Base-by-base conservation (phyloP, 805 yeast genomes). In the Kodamaea neixiangensis region DNA sequence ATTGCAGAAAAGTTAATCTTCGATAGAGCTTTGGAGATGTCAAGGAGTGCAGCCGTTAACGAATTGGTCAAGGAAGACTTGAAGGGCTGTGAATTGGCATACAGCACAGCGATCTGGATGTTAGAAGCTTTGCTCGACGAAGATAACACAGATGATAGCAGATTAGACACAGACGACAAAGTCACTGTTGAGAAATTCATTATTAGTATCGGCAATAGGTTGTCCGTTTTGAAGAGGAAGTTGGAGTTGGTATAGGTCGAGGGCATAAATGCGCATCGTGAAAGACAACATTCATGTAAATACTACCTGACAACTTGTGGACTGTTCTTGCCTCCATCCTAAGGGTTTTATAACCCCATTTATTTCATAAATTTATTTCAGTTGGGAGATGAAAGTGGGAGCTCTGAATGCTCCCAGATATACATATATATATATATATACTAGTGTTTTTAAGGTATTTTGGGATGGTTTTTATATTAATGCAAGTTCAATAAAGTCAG, bases 51-150 rank as follows among this genome's bases (percentile, higher is more conserved):
- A 0, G 98, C 98, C 0, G 86, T 87, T 50, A 84, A 86, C 64
- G 99, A 93, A 69, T 75, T 91, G 59, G 81, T 79, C 38, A 88
- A 88, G 42, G 86, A 82, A 49, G 91, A 86, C 61, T 65, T 88
- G 46, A 72, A 75, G 15, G 87, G 87, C 5, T 92, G 97, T 68
- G 97, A 92, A 67, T 69, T 88, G 52, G 87, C 93, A 7, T 93
- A 93, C 65, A 89, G 96, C 3, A 89, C 97, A 0, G 85, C 97
- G 0, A 81, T 93, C 47, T 93, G 97, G 97, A 90, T 93, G 97
- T 73, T 93, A 61, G 96, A 90, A 63, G 90, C 97, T 0, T 72
- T 93, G 21, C 68, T 91, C 48, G 93, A 87, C 52, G 75, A 69
- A 14, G 74, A 73, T 19, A 54, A 55, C 14, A 45, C 49, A 17